Conservation (phyloP, 2,329 filamentous ascomycete genomes). For the Ploettnerulaceae sp. region DNA sequence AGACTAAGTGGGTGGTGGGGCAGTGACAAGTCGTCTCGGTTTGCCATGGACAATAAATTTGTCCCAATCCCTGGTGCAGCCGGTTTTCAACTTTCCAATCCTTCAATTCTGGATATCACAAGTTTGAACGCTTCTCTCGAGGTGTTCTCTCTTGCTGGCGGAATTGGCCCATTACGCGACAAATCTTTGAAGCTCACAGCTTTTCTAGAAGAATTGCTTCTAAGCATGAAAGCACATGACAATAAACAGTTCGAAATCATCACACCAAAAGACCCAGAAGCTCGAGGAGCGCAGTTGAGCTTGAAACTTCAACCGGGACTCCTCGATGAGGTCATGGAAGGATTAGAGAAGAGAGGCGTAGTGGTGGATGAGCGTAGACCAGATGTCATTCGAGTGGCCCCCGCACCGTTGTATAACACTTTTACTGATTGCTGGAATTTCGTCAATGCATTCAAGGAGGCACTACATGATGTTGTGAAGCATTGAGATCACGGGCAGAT, state of each 20-base stretch:
- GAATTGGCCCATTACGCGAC: slow-evolving; percentile 55
- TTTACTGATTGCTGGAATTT: slow-evolving; percentile 63
- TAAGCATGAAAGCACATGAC: slow-evolving; percentile 35
- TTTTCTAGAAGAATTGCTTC: slow-evolving; percentile 61
- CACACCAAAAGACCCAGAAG: slow-evolving; percentile 58
- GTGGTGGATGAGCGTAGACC: slow-evolving; percentile 72
- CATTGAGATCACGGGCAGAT: background rate
- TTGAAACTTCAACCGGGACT: slow-evolving; percentile 55
- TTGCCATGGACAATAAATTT: slow-evolving; percentile 73
- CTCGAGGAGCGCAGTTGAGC: slow-evolving; percentile 70
- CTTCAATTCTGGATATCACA: slow-evolving; percentile 68
- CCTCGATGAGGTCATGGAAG: slow-evolving; percentile 56
- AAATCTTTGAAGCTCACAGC: slow-evolving; percentile 63
- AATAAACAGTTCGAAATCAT: slow-evolving; percentile 49
- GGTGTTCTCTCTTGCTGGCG: slow-evolving; percentile 61
- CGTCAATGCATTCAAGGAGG: slow-evolving; percentile 39
- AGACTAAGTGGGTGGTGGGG: slow-evolving; percentile 80
- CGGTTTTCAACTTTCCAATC: slow-evolving; percentile 74
- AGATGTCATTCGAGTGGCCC: slow-evolving; percentile 70
- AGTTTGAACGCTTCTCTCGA: slow-evolving; percentile 64
- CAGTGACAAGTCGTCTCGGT: slow-evolving; percentile 62
- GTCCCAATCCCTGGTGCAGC: slow-evolving; percentile 66
- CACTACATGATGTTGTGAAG: slow-evolving; percentile 31
- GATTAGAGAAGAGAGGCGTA: slow-evolving; percentile 56
- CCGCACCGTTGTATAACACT: slow-evolving; percentile 69